Percentiles rank a stretch among this genome's conserved stretches.
phyloP scores from a whole-genome alignment of 139 green algal genomes.

The Haematococcus sp. region DNA sequence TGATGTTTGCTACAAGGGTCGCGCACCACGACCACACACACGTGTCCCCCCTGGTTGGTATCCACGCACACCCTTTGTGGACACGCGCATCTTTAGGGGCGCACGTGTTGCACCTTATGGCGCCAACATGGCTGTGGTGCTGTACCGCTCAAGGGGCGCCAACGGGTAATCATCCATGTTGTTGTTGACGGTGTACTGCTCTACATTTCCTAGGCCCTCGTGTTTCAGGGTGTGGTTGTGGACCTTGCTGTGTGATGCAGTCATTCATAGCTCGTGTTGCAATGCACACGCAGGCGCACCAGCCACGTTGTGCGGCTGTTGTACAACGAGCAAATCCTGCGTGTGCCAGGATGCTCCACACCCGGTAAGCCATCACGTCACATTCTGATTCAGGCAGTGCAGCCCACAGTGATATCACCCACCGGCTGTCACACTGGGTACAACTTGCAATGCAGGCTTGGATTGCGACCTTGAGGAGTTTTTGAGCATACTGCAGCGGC shows the following conservation, averaged over 20 bases:
- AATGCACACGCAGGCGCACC: background rate
- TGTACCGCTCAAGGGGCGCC: constrained; percentile 31
- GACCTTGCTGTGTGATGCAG: too few species aligned
- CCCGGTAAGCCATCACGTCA: background rate
- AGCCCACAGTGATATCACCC: too few species aligned
- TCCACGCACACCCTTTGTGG: background rate
- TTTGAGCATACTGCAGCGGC: constrained; percentile 13
- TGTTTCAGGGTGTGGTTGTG: too few species aligned
- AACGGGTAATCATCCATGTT: too few species aligned
- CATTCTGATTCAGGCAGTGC: too few species aligned
- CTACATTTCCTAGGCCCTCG: too few species aligned
- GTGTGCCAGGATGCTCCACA: constrained; percentile 23
- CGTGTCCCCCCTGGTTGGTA: constrained; percentile 8
- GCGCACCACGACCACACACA: background rate
- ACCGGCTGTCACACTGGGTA: too few species aligned
- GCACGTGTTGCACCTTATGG: constrained; percentile 34
- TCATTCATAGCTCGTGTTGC: too few species aligned
- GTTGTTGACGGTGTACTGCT: too few species aligned
- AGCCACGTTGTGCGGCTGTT: constrained; percentile 35
- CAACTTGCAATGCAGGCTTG: background rate
- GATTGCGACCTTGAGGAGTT: constrained; percentile 35
- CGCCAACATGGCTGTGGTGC: constrained; percentile 42
- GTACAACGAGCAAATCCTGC: constrained; percentile 52
- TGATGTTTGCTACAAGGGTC: background rate
- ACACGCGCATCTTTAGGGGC: constrained; percentile 34